Conservation (phyloP, 305 asterid genomes). For the Plantago rigida region DNA sequence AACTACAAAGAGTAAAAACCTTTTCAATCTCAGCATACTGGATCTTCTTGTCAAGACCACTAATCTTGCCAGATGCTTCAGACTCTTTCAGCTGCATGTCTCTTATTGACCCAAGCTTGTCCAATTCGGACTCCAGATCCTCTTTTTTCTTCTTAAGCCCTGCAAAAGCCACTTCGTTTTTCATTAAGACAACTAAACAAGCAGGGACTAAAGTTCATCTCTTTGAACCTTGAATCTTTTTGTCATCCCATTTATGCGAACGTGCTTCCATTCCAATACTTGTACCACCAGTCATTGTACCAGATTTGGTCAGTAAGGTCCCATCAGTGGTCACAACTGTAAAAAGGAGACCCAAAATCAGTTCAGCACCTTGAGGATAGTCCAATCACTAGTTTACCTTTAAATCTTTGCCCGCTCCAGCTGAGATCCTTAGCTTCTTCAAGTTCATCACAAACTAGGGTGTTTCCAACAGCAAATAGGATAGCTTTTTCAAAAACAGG, state of each 20-base stretch:
- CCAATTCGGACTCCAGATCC: constrained; percentile 67
- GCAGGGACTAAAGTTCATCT: constrained; percentile 11
- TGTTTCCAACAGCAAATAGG: constrained; percentile 88
- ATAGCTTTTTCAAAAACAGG: constrained; percentile 78
- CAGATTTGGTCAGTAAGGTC: constrained; percentile 82
- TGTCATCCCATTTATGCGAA: constrained; percentile 98
- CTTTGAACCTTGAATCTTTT: constrained; percentile 67
- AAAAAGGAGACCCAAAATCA: constrained; percentile 22
- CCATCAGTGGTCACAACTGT: constrained; percentile 97
- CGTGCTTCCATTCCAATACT: constrained; percentile 99
- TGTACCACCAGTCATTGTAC: constrained; percentile 99
- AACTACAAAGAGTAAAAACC: constrained; percentile 35
- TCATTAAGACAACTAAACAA: constrained; percentile 25
- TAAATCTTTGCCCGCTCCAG: constrained; percentile 84
- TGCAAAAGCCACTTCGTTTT: constrained; percentile 25
- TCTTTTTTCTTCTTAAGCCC: constrained; percentile 88
- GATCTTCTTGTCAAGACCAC: constrained; percentile 93
- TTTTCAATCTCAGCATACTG: constrained; percentile 94
- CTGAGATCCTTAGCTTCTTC: constrained; percentile 90
- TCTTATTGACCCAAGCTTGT: constrained; percentile 92
- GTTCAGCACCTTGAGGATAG: constrained; percentile 24
- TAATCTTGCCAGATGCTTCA: constrained; percentile 88
- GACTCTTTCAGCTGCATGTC: constrained; percentile 97
- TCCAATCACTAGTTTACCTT: constrained; percentile 48
- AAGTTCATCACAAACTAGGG: constrained; percentile 90